Evolutionary conservation across 768 basidiomycete species (phyloP), one percentile per base, ranked within the genome.

Genomic region (Mycena indigotica): DNA sequence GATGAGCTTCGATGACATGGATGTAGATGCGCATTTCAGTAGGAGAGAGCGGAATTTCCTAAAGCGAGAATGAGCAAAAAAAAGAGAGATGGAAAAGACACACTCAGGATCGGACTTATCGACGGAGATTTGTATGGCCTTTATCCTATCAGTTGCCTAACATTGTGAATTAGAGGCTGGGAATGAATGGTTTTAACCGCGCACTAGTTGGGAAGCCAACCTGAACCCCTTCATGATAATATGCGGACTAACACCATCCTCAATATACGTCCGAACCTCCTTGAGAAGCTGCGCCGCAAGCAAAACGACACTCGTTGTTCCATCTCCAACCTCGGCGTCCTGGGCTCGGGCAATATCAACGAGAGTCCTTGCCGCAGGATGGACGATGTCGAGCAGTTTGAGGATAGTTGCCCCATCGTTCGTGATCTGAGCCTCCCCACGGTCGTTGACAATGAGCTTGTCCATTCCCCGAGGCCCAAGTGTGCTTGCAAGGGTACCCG

Each of bases 1-100:
- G 66, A 99, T 98, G 59, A 98, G 85, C 74, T 98, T 99, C 60
- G 96, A 98, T 16, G 97, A 98, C 96, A 98, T 98, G n/a, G 97
- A 96, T 3, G 97, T 99, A 25, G 95, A 89, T 25, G 97, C 97
- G 73, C 95, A 97, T 79, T 97, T 95, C 65, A 97, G 81, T 29
- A 98, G 84, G 23, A 98, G 86, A 60, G 95, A 92, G 48, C 88
- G 94, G 84, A 98, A 97, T 65, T 85, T 85, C 63, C 96, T 98
- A 65, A 5, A n/a, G n/a, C 25, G 38, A 52, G 63, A 52, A 59
- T 29, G 56, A 68, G 52, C 69, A 55, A 17, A 53, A 41, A 26
- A 50, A 55, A 38, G 39, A 54, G 8, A 17, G 41, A 28, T 24
- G 12, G 30, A 26, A 21, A 64, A 30, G 52, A 75, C 90, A 65